Evolutionary conservation across 75 land plant species (phyloP), one percentile per base, ranked within the genome.

Genomic region (Picea glauca): DNA sequence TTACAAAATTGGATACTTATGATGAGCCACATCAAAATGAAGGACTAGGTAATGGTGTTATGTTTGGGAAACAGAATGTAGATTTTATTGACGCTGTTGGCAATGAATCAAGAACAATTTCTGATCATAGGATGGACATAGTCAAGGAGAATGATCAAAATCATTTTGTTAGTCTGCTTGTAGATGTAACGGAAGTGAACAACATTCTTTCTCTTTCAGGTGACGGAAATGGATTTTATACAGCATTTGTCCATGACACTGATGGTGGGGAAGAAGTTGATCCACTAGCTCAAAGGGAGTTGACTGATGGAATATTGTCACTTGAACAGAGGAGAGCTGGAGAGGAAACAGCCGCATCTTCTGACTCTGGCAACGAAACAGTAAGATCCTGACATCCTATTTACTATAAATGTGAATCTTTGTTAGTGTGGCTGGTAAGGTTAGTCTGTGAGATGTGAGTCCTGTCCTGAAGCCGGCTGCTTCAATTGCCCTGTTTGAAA

Each of bases 331-430:
- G 74, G 74, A 43, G 26, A 43, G 74, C 60, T 77, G 58, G 35
- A 33, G 81, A 74, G 32, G 40, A 77, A 20, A 77, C 23, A 54
- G 32, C 18, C 1, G 9, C 26, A 14, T 26, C 26, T 56, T 50
- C 60, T 63, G 82, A 58, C 31, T 33, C 60, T 1, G 82, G 58
- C 8, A 62, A 50, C 62, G 78, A 76, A 75, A 54, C 20, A 60
- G 76, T 75, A 75, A 75, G 59, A 56, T 23, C 18, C 8, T 75
- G 17, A 31, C 14, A 8, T 20, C 2, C 56, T 70, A 70, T 50
- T 9, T 9, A 50, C 56, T 50, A 50, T 50, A 70, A n/a, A 43
- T 1, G 1, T 40, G 40, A 68, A 20, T 68, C 40, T 68, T 70
- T 70, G 54, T 8, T 70, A 9, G 74, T 70, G 74, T n/a, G 54